Percentiles rank a stretch among this genome's conserved stretches.
Conservation (phyloP, 2,329 filamentous ascomycete genomes). For the Alternaria novae-zelandiae region DNA sequence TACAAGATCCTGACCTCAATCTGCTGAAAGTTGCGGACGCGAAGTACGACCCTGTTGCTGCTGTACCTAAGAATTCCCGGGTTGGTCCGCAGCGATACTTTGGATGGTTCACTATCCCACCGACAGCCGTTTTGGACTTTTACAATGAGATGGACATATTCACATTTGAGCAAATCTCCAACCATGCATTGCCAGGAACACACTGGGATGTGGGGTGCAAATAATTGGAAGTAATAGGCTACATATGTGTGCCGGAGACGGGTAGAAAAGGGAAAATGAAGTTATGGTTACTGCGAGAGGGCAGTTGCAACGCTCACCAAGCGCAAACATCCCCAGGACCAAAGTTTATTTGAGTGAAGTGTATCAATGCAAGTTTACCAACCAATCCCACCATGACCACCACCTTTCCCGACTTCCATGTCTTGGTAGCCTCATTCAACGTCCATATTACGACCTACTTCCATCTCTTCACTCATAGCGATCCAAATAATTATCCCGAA, state of each 20-base stretch:
- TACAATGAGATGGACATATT: background rate
- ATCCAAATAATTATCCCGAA: no score
- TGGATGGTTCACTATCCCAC: background rate
- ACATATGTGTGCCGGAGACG: fast-evolving
- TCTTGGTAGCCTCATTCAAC: background rate
- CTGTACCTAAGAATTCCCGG: background rate
- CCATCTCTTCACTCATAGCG: background rate
- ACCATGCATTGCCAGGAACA: no score
- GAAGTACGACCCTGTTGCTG: background rate
- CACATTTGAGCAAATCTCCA: no score
- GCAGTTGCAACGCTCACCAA: background rate
- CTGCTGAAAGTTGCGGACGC: background rate
- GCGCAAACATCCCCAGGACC: background rate
- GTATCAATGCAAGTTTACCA: background rate
- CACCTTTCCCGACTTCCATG: background rate
- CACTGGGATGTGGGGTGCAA: no score
- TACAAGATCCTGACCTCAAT: background rate
- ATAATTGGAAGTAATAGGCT: background rate
- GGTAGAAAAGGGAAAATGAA: background rate
- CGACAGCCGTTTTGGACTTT: background rate
- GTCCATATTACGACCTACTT: background rate
- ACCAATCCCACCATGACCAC: background rate
- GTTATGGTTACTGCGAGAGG: background rate
- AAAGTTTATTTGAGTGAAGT: background rate
- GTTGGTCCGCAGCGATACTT: background rate